Conservation (phyloP, 768 basidiomycete species). For the Tephrocybe sp. region DNA sequence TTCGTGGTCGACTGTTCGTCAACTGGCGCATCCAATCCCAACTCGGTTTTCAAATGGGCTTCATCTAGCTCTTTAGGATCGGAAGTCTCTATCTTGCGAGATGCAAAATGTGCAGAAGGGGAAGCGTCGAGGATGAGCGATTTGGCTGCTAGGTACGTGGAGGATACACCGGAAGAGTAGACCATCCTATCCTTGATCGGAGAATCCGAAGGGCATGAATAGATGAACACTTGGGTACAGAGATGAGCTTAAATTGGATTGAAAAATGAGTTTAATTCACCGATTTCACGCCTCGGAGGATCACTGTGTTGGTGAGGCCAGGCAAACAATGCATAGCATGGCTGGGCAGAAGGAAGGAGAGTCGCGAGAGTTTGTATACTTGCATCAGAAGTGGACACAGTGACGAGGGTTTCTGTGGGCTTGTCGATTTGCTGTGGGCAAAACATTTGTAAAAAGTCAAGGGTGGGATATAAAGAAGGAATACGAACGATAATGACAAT, state of each 20-base stretch:
- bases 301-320: constrained; percentile 48
- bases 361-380: constrained; percentile 42
- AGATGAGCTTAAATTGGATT: constrained; percentile 26
- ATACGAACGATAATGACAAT: constrained; percentile 60
- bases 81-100: constrained; percentile 80
- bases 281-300: constrained; percentile 51
- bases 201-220: constrained; percentile 81
- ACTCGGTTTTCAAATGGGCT: constrained; percentile 54
- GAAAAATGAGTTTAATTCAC: constrained; percentile 34
- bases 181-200: constrained; percentile 88
- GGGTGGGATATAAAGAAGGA: background rate
- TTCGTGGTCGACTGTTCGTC: background rate
- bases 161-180: constrained; percentile 69
- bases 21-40: constrained; percentile 30
- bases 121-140: constrained; percentile 42
- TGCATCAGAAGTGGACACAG: constrained; percentile 38
- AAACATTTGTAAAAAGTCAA: background rate
- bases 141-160: constrained; percentile 57
- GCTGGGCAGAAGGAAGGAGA: constrained; percentile 53
- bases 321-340: constrained; percentile 68
- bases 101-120: constrained; percentile 36
- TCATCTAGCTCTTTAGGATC: constrained; percentile 73
- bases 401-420: constrained; percentile 54
- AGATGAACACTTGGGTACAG: constrained; percentile 72
- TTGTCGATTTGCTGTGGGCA: constrained; percentile 60